Evolutionary conservation across 805 yeast species (phyloP), one percentile per base, ranked within the genome.

Genomic region (Nakazawaea wickerhamii): DNA sequence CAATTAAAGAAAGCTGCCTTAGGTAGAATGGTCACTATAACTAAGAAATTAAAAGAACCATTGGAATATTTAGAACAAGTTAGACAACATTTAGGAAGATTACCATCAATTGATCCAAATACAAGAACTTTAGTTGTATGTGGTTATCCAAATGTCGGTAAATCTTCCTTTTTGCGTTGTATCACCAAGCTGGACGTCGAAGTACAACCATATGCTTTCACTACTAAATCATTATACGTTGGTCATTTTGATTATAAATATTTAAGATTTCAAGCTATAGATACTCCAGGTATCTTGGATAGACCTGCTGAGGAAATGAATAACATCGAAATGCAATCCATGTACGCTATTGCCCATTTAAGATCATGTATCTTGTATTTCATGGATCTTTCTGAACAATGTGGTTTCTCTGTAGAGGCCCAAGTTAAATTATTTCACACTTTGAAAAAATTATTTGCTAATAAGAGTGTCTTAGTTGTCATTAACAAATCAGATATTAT

Each of bases 221-320:
- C 99, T 53, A 93, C 99, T 48, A 93, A 93, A 70, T 86, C 96
- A 25, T 71, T 93, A 55, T 93, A 88, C 57, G 99, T 93, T 46
- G 99, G 99, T 53, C 99, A 93, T 70, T 93, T 93, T 63, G 99
- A 93, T 70, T 93, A 93, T 72, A 93, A 93, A 70, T 95, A 93
- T 65, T 72, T 93, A 59, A 77, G 99, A 59, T 93, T 93, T 73
- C 99, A 93, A 72, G 99, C 98, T 44, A 93, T 93, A 60, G 99
- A 93, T 67, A 93, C 99, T 30, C 99, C 99, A 26, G 99, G 99
- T 72, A 90, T 93, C 57, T 73, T 93, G 63, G 99, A 93, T 67
- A 81, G 98, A 65, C 99, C 99, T 47, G 89, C 97, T 35, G 99
- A 93, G 67, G 99, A 93, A 63, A 93, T 93, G 99, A 93, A 93